These are phyloP conservation scores for Kurtzmaniella quercitrusa DNA, from an alignment of 1,139 yeast species.

Conservation along the genomic window DNA sequence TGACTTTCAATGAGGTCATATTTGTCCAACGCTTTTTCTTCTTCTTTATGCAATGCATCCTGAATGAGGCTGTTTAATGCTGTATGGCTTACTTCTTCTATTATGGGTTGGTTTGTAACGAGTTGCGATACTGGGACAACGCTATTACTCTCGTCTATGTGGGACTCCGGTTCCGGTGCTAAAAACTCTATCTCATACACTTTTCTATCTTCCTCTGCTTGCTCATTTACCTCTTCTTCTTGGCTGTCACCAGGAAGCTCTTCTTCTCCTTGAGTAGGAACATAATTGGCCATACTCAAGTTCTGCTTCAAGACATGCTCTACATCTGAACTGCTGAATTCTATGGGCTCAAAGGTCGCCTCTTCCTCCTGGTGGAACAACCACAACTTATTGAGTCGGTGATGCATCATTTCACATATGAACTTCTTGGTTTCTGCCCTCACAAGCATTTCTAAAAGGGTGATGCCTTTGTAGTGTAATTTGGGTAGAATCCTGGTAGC, in stretches of 20 bases:
- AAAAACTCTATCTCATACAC: background rate
- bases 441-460: background rate
- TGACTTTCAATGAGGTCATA: constrained; percentile 17
- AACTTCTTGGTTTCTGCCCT: background rate
- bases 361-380: background rate
- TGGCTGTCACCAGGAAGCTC: background rate
- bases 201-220: background rate
- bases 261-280: too few relatives aligned
- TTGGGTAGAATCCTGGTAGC: background rate
- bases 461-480: constrained; percentile 1
- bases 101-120: constrained; percentile 3
- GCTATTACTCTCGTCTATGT: background rate
- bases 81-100: constrained; percentile 2
- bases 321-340: background rate
- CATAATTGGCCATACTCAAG: background rate
- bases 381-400: background rate
- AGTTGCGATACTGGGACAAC: constrained; percentile 4
- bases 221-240: background rate
- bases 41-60: constrained; percentile 9
- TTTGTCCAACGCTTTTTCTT: constrained; percentile 13
- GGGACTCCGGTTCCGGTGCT: background rate
- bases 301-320: background rate
- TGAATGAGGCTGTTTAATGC: constrained; percentile 1
- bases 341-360: background rate
- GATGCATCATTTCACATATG: constrained; percentile 1